Base-by-base conservation (phyloP, 208 protist species). In the Leishmania martiniquensis region DNA sequence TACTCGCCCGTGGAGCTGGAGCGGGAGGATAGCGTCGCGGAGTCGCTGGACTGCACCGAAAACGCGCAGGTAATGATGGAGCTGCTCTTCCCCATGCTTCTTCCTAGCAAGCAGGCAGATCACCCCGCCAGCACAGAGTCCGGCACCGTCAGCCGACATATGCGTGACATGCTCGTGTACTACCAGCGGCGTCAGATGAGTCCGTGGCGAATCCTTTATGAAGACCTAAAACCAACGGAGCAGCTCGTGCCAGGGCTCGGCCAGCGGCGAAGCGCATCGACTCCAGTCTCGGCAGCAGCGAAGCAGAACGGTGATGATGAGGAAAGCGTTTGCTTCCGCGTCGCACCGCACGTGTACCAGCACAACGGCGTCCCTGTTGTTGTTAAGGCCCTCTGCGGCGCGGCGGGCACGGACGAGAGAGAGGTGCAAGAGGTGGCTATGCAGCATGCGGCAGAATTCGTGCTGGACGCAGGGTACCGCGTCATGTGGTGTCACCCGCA, bases 401-500 rank as follows among this genome's bases (percentile, higher is more conserved):
- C 39, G 51, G 17, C 42, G 39, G 49, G 65, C 49, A 57, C 67
- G 22, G 44, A n/a, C 59, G 80, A 44, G 12, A 75, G 52, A 5
- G 47, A n/a, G 37, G 49, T 85, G 32, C 57, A 72, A n/a, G 73
- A 59, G 10, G 73, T 39, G 20, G 79, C 79, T 12, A 77, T 83
- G 79, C n/a, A 49, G 77, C 39, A 77, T 71, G 67, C 84, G 72
- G 17, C 60, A 44, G 52, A 92, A 45, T 96, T 96, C 78, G 74
- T 92, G 66, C 84, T 89, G 68, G 92, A 96, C 71, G 87, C 84
- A 59, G 78, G 75, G 1, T 78, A 72, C 25, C 92, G 92, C 52
- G 49, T 67, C 39, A 63, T 70, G 39, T 96, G 92, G 92, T 91
- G 83, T 78, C 89, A 93, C 81, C 89, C 92, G 25, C 72, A 87